Conservation (phyloP, 371 early-diverging fungal genomes). For the Apophysomyces trapeziformis region DNA sequence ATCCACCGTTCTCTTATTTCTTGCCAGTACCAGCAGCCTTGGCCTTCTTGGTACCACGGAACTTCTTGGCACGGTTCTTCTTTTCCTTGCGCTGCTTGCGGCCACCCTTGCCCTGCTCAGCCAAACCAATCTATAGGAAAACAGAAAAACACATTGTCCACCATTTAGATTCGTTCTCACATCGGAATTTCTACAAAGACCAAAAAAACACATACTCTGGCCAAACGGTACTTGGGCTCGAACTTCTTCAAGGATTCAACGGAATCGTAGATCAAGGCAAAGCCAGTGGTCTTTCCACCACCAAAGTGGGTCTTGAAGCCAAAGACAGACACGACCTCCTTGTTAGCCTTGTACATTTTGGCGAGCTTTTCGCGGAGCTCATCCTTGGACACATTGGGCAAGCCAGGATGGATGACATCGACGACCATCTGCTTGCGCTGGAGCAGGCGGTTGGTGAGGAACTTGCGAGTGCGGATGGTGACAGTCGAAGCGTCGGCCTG, state of each 20-base stretch:
- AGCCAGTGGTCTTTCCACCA: conserved; percentile 98
- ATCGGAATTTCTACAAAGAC: no score
- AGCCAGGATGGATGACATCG: conserved; percentile 95
- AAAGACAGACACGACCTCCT: conserved; percentile 91
- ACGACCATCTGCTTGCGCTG: conserved; percentile 98
- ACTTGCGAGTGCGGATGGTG: conserved; percentile 98
- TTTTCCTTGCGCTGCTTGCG: conserved; percentile 99
- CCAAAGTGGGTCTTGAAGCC: conserved; percentile 97
- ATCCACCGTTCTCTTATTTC: conserved; percentile 28
- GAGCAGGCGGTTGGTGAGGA: conserved; percentile 98
- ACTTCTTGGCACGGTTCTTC: conserved; percentile 99
- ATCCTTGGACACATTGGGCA: conserved; percentile 90
- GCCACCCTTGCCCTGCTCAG: conserved; percentile 76
- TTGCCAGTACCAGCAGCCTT: conserved; percentile 67
- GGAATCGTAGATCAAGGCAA: conserved; percentile 97
- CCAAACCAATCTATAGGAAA: conserved; percentile 70
- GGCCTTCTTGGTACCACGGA: conserved; percentile 96
- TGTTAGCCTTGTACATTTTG: conserved; percentile 95
- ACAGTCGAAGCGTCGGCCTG: conserved; percentile 79
- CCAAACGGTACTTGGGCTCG: conserved; percentile 97
- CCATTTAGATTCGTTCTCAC: no score
- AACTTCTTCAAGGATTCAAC: conserved; percentile 96
- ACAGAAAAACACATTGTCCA: conserved; percentile 36
- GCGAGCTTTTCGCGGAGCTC: conserved; percentile 95
- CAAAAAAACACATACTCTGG: conserved; percentile 58